phyloP scores from a whole-genome alignment of 2,329 filamentous ascomycete species.

The Ophiostoma pallidulum region DNA sequence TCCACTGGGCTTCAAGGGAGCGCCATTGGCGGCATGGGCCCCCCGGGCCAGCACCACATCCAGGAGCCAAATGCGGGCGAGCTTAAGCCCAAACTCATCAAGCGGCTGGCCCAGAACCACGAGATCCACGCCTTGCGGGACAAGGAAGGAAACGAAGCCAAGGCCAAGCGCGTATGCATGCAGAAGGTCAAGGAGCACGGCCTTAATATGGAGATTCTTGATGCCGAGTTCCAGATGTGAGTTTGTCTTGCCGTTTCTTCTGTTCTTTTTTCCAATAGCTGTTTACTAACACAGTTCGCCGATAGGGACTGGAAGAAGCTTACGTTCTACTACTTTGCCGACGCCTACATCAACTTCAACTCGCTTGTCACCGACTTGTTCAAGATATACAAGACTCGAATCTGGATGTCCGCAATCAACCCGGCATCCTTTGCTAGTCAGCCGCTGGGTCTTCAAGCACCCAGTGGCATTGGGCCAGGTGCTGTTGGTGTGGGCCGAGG shows the following conservation, averaged over 20 bases:
- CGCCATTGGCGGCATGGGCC: slow-evolving; percentile 69
- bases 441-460: slow-evolving; percentile 59
- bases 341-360: slow-evolving; percentile 98
- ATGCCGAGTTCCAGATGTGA: slow-evolving; percentile 97
- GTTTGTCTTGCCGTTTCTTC: slow-evolving; percentile 25
- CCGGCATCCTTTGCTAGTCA: slow-evolving; percentile 87
- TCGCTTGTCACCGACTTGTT: slow-evolving; percentile 93
- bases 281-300: slow-evolving; percentile 20
- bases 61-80: slow-evolving; percentile 64
- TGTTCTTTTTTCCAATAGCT: neutral
- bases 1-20: slow-evolving; percentile 57
- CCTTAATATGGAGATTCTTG: slow-evolving; percentile 90
- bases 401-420: slow-evolving; percentile 99
- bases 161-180: slow-evolving; percentile 92
- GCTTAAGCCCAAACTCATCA: slow-evolving; percentile 92
- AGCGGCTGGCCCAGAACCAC: slow-evolving; percentile 82
- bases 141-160: slow-evolving; percentile 95
- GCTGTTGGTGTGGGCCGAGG: slow-evolving; percentile 50
- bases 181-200: slow-evolving; percentile 93
- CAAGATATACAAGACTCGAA: slow-evolving; percentile 98
- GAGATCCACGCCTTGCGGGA: slow-evolving; percentile 83
- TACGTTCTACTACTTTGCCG: slow-evolving; percentile 98
- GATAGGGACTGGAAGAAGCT: slow-evolving; percentile 99
- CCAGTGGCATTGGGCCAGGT: slow-evolving; percentile 56
- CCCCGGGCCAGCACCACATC: slow-evolving; percentile 61